Evolutionary conservation across 1,284 basidiomycete species (phyloP).

Genomic region (Athelia sp.): DNA sequence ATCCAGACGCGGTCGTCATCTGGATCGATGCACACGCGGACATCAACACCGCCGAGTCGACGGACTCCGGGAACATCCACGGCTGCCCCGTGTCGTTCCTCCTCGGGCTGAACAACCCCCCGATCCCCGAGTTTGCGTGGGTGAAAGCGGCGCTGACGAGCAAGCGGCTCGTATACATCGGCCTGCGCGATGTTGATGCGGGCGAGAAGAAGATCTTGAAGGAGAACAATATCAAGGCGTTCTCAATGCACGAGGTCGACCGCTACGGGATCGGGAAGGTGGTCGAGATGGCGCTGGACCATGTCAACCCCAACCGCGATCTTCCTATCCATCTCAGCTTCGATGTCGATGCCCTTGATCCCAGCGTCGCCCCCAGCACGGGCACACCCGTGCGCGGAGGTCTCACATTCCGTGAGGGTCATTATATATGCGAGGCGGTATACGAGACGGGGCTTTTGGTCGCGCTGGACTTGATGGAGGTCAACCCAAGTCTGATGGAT

Average conservation of each 20-base stretch:
- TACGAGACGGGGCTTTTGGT: conserved; percentile 92
- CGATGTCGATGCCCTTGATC: conserved; percentile 95
- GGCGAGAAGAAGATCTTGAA: conserved; percentile 88
- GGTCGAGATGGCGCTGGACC: conserved; percentile 92
- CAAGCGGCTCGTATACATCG: conserved; percentile 87
- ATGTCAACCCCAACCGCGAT: conserved; percentile 83
- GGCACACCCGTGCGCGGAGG: conserved; percentile 95
- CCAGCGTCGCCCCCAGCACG: conserved; percentile 92
- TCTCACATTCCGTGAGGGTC: conserved; percentile 94
- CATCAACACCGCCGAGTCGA: conserved; percentile 89
- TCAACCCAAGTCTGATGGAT: conserved; percentile 88
- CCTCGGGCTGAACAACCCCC: conserved; percentile 55
- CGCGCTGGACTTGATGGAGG: conserved; percentile 93
- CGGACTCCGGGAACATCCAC: conserved; percentile 91
- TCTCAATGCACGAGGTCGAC: conserved; percentile 98
- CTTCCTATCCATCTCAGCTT: conserved; percentile 94
- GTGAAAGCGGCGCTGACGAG: conserved; percentile 70
- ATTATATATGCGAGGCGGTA: conserved; percentile 95
- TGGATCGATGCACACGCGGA: conserved; percentile 96
- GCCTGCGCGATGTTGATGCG: conserved; percentile 89
- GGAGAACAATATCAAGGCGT: conserved; percentile 88
- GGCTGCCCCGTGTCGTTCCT: conserved; percentile 98
- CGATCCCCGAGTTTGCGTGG: conserved; percentile 72
- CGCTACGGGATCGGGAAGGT: conserved; percentile 94
- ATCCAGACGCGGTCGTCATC: conserved; percentile 79